Conservation (phyloP, 1,284 basidiomycete species). For the Sporisorium exsertum region DNA sequence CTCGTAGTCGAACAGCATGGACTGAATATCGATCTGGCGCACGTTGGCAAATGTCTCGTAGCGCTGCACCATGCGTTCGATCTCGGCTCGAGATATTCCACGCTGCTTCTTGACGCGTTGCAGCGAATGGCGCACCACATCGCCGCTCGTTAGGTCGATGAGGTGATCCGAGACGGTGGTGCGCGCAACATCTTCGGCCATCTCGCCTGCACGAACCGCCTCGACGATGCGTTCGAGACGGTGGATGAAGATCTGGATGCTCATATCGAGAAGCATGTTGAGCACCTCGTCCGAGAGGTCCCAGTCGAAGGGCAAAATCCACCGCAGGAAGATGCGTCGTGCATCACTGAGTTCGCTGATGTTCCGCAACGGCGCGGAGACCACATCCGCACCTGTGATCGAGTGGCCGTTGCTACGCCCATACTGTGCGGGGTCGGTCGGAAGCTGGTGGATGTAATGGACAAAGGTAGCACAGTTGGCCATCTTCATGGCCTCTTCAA, state of each 20-base stretch:
- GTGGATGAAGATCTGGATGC: constrained; percentile 57
- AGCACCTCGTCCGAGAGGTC: constrained; percentile 48
- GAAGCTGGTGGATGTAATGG: constrained; percentile 56
- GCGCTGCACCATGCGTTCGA: constrained; percentile 39
- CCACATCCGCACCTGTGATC: constrained; percentile 31
- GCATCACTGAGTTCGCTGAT: constrained; percentile 57
- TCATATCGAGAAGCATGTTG: constrained; percentile 55
- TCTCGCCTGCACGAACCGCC: constrained; percentile 19
- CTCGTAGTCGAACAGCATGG: constrained; percentile 24
- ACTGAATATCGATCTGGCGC: constrained; percentile 32
- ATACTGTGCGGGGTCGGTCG: constrained; percentile 23
- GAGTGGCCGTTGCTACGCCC: constrained; percentile 21
- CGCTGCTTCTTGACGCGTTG: constrained; percentile 41
- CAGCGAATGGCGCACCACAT: constrained; percentile 41
- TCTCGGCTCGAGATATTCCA: constrained; percentile 24
- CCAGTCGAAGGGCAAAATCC: constrained; percentile 48
- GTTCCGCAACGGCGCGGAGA: constrained; percentile 37
- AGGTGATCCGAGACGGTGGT: constrained; percentile 27
- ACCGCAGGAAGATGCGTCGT: constrained; percentile 49
- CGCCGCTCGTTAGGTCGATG: constrained; percentile 39
- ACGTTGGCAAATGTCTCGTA: constrained; percentile 52
- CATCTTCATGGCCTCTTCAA: constrained; percentile 53
- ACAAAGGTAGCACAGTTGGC: constrained; percentile 62
- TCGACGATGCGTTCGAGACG: constrained; percentile 40
- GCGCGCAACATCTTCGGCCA: constrained; percentile 29